phyloP scores from a whole-genome alignment of 78 protist species.

The Carpediemonas membranifera region DNA sequence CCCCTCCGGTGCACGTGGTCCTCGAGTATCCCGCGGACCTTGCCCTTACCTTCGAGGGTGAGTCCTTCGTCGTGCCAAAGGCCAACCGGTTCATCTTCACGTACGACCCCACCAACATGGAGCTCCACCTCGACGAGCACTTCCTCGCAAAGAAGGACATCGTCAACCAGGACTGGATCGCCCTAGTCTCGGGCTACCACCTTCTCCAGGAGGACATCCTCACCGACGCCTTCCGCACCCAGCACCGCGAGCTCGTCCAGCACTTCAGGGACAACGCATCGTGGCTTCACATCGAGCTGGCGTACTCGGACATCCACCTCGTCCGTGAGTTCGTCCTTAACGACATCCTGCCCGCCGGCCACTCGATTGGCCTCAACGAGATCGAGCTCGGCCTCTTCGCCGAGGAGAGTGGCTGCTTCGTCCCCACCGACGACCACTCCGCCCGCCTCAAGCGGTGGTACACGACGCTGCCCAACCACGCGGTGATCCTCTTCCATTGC shows the following conservation, averaged over 20 bases:
- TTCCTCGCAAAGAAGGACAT: neutral
- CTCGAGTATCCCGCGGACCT: neutral
- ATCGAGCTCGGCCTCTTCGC: slow-evolving; percentile 1
- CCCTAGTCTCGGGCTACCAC: neutral
- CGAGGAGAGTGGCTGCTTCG: neutral
- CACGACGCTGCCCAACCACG: neutral
- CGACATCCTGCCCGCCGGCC: neutral
- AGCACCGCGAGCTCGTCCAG: neutral
- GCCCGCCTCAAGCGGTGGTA: neutral
- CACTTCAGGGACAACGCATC: neutral
- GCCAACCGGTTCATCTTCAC: slow-evolving; percentile 2
- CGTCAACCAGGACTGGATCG: neutral
- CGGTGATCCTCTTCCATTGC: neutral
- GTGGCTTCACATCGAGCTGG: slow-evolving; percentile 1
- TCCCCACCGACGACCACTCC: neutral
- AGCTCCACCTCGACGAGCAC: neutral
- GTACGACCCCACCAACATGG: neutral
- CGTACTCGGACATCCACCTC: neutral
- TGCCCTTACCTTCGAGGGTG: no score
- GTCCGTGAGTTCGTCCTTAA: slow-evolving; percentile 1
- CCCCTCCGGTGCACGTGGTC: slow-evolving; percentile 1
- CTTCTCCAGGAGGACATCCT: neutral
- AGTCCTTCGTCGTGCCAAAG: neutral
- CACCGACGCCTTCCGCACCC: neutral
- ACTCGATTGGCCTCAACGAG: neutral